These are phyloP conservation scores for Sporothrix brunneoviolacea DNA, from an alignment of 2,329 filamentous ascomycete genomes.

Conservation along the genomic window DNA sequence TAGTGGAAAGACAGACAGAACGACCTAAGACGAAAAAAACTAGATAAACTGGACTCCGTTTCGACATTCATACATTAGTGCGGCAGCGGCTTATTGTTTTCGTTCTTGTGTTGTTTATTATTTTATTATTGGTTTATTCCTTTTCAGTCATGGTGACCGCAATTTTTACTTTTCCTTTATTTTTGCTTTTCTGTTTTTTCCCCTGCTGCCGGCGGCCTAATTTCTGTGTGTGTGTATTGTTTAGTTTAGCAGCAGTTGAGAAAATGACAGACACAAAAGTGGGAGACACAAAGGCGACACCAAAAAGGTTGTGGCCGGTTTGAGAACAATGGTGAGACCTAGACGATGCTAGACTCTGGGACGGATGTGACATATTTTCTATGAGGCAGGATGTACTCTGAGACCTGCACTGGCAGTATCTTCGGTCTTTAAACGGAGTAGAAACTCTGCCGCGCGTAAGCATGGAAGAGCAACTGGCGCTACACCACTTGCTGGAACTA, in stretches of 20 bases:
- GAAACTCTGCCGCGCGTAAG: no score
- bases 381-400: not conserved
- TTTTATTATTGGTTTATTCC: slow-evolving; percentile 26
- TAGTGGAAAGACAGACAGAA: slow-evolving; percentile 7
- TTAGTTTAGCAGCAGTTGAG: slow-evolving; percentile 16
- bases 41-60: not conserved
- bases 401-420: no score
- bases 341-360: no score
- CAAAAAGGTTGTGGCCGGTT: not conserved
- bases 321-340: not conserved
- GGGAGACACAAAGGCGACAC: not conserved
- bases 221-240: slow-evolving; percentile 11
- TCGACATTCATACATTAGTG: not conserved
- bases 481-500: no score
- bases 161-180: not conserved
- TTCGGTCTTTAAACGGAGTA: no score
- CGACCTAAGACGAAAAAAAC: not conserved
- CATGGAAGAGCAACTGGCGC: no score
- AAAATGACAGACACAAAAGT: slow-evolving; percentile 8
- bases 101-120: slow-evolving; percentile 22
- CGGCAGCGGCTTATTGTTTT: slow-evolving; percentile 11
- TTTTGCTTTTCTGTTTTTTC: slow-evolving; percentile 2
- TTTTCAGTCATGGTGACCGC: slow-evolving; percentile 7
- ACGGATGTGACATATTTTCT: no score
- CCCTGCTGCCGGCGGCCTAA: slow-evolving; percentile 20